Base-by-base conservation (phyloP, 306 rosid genomes). In the Dalbergia cultrata region DNA sequence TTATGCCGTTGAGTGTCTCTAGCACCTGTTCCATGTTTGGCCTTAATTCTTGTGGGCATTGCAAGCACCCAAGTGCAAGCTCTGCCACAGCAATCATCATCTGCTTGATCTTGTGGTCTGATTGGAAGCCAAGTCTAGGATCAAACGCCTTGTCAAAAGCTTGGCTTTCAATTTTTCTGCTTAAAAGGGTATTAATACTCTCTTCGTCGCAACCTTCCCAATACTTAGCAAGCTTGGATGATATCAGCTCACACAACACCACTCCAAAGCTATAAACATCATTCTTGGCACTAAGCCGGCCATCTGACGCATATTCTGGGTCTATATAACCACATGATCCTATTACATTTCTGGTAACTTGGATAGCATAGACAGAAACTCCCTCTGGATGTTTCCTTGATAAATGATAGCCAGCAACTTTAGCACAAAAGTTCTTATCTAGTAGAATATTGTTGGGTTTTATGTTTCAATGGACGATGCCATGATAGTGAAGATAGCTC, bases 191-290 rank as follows among this genome's bases (percentile, higher is more conserved):
- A 72, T 7, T 43, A 41, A 73, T 13, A 37, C 31, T 43, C 13
- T 50, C 37, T 7, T 11, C 59, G 3, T 80, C 79, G 12, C 16
- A 13, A 19, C 44, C 34, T 66, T 66, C 53, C 56, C 57, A 54
- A 13, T 12, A 6, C 17, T 16, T 9, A 9, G 39, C 74, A 33
- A 73, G 69, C 61, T 26, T 54, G 1, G 75, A 80, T 73, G 80
- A 64, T 45, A 80, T 0, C 13, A 80, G 68, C 50, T 80, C 84
- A 56, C 68, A 65, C 52, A 73, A 73, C 7, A 80, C 68, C 68
- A 80, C 84, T 0, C 84, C 84, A 66, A 80, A 80, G 19, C 79
- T 73, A 65, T 80, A 80, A 64, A 73, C 75, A 65, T 80, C 84
- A 56, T 12, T 80, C 54, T 72, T 31, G 4, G 74, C 13, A 6